phyloP scores from a whole-genome alignment of 169 alveolate genomes.

The Eimeria sp. region DNA sequence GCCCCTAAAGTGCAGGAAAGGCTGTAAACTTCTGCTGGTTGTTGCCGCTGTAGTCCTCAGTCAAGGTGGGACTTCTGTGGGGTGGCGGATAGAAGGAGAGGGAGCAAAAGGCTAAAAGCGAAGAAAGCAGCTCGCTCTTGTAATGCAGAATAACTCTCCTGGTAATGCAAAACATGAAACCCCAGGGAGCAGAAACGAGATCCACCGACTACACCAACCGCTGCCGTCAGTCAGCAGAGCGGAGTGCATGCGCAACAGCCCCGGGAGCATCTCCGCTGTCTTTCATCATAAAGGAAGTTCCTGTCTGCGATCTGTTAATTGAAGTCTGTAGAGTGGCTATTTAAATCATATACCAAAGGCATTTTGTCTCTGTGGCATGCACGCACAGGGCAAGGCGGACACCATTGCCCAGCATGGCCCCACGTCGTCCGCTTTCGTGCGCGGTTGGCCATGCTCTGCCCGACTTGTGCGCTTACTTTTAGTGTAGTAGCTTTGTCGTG shows the following conservation, averaged over 20 bases:
- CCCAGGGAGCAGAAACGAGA: background rate
- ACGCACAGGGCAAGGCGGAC: background rate
- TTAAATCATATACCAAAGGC: background rate
- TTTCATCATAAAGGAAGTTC: background rate
- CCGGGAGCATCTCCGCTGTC: background rate
- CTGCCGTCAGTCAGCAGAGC: constrained; percentile 38
- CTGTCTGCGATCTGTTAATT: background rate
- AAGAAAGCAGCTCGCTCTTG: constrained; percentile 16
- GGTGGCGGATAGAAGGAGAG: constrained; percentile 38
- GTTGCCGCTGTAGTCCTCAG: background rate
- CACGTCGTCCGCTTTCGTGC: background rate
- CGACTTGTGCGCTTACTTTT: background rate
- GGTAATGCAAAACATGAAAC: constrained; percentile 16
- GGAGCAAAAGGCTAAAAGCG: constrained; percentile 1
- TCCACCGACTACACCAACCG: constrained; percentile 26
- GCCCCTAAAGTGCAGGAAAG: background rate
- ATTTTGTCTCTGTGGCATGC: background rate
- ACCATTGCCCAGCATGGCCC: background rate
- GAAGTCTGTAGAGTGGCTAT: background rate
- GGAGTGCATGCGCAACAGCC: constrained; percentile 66
- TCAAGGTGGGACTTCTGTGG: constrained; percentile 19
- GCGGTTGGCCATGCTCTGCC: background rate
- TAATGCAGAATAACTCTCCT: constrained; percentile 33
- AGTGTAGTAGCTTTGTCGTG: background rate
- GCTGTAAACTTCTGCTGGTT: background rate